Evolutionary conservation across 805 yeast species (phyloP), one percentile per base, ranked within the genome.

Genomic region (Candida michaelii): DNA sequence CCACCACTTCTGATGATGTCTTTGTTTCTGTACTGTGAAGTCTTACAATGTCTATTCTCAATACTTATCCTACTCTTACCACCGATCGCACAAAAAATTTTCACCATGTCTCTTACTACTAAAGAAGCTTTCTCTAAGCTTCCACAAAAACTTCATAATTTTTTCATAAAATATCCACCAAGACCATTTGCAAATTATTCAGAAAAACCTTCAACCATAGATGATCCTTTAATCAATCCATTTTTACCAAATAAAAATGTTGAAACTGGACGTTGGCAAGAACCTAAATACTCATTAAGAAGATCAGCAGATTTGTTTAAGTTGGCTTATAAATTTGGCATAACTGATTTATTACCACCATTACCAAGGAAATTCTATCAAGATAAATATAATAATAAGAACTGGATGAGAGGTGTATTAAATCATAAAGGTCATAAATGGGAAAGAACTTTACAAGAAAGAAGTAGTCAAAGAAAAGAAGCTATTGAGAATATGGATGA

Each of bases 241-340:
- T 90, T 90, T 62, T 63, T 88, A 42, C 83, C 95, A 17, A 89
- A 88, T 62, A 84, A 77, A 56, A 89, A 89, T 61, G 89, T 95
- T 15, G 77, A 84, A 16, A 88, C 95, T 16, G 79, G 84, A n/a
- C 73, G 67, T 52, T 79, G 82, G 68, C 95, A 87, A 54, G 79
- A 80, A 45, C 87, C 97, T 18, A 74, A 80, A 51, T 86, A 79
- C 64, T 86, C 96, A 7, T 69, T 83, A 56, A 79, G 96, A 66
- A 79, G 91, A 55, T 89, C 87, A 56, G 80, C 90, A 14, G 96
- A 83, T 49, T 67, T 90, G 41, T 89, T 76, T 73, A 90, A 90
- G 65, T 65, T 85, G 56, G 97, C 97, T 1, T 74, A 79, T 58
- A 77, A 82, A 53, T 85, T 77, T 53, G 97, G 97, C n/a, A 72